Evolutionary conservation across 2,329 filamentous ascomycete genomes (phyloP), one percentile per base, ranked within the genome.

Genomic region (Arthrobotrys musiformis): DNA sequence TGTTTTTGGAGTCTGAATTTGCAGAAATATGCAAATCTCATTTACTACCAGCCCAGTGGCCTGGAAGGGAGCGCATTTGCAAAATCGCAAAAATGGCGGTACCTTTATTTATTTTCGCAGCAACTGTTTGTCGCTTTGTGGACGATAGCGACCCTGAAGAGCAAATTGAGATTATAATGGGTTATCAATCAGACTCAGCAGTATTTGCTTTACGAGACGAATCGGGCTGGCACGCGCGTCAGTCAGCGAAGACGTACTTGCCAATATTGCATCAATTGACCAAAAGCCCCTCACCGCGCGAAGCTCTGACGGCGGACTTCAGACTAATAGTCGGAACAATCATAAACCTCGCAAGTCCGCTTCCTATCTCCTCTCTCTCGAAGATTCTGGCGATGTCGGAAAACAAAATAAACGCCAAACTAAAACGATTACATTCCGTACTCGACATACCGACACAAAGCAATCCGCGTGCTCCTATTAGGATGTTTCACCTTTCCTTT

Each of bases 121-220:
- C 79, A 26, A 82, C 81, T 8, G 70, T 75, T 11, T 82, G 81
- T 74, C 80, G 79, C 5, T 82, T 81, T 48, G 73, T 83, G 35
- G 7, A 13, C 19, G 50, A 58, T 19, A 0, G 52, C 1, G 52
- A 40, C n/a, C 52, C 52, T 4, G 24, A 33, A 6, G 33, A 40
- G 2, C 52, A 58, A 11, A 35, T 79, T 0, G 26, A 22, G 17
- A 40, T 44, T 2, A 24, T 73, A 11, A 26, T 69, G 28, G 17
- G 15, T 61, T 50, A 40, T 37, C 50, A 56, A 35, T 56, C 28
- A 9, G 50, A 58, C 58, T 58, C n/a, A n/a, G n/a, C n/a, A n/a
- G n/a, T 35, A 56, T 40, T 19, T 19, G 2, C 46, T 5, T 35
- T 11, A 5, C 30, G 30, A 35, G 30, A 35, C 30, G 30, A 56